phyloP scores from a whole-genome alignment of 2,329 filamentous ascomycete species.

The Fragosphaeria purpurea region DNA sequence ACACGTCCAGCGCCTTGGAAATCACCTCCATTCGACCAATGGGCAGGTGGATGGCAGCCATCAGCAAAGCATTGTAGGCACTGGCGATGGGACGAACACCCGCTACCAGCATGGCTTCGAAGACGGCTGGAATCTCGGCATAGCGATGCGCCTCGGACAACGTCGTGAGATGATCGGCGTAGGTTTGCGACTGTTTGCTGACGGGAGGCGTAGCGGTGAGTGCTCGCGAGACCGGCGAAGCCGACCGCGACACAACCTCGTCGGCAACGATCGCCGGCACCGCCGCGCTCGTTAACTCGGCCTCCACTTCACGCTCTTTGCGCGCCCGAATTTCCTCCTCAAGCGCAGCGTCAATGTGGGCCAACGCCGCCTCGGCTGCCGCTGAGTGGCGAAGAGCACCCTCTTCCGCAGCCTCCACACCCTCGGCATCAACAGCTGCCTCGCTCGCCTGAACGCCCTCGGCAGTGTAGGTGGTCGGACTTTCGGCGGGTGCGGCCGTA shows the following conservation, averaged over 20 bases:
- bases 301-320: conserved; percentile 33
- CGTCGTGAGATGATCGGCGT: conserved; percentile 68
- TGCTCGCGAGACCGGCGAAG: conserved; percentile 33
- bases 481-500: no score
- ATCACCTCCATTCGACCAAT: conserved; percentile 72
- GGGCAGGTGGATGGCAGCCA: conserved; percentile 75
- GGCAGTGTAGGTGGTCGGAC: not conserved
- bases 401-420: not conserved
- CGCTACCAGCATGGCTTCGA: conserved; percentile 79
- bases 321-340: conserved; percentile 62
- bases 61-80: conserved; percentile 86
- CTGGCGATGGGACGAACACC: conserved; percentile 70
- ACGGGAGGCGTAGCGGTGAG: conserved; percentile 46
- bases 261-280: conserved; percentile 28
- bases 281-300: conserved; percentile 32
- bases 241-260: conserved; percentile 28
- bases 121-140: conserved; percentile 80
- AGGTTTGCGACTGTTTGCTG: conserved; percentile 56
- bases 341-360: conserved; percentile 76
- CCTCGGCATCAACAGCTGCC: not conserved
- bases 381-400: not conserved
- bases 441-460: not conserved
- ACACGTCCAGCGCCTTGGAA: conserved; percentile 86
- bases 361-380: conserved; percentile 49
- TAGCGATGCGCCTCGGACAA: conserved; percentile 64